Base-by-base conservation (phyloP, 2,329 filamentous ascomycete species). In the Dryadomyces quercus-mongolicae region DNA sequence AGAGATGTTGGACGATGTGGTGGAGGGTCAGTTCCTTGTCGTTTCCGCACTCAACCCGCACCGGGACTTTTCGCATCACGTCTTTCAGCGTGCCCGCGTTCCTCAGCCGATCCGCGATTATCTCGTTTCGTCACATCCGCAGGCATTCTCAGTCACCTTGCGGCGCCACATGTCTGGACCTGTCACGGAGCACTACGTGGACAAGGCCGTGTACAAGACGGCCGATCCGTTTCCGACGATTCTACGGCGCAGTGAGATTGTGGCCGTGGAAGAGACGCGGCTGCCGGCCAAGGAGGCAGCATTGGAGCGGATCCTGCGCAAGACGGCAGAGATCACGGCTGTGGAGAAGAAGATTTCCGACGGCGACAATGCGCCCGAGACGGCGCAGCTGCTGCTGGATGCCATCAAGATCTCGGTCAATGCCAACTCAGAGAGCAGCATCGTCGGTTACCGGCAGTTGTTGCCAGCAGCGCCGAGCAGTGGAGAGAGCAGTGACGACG, bases 191-290 rank as follows among this genome's bases (percentile, higher is more conserved):
- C 87, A 93, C 61, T 86, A 77, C 58, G 83, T 89, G 0, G 87
- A 95, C 65, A 97, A 96, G 73, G 77, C 83, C 0, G 70, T 96
- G 1, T 95, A 89, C 66, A 86, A 82, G 0, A 92, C 90, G 0
- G 84, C 84, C 0, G 91, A 96, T 62, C 70, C 84, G 0, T 97
- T 97, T 71, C 93, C 92, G 1, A 96, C 91, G 1, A 94, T 97
- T 50, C 72, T 96, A 25, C 81, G 89, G 36, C 81, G 91, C 54
- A 95, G 88, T 61, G 91, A 96, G 69, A 86, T 97, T 57, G 71
- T 94, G 15, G 74, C 80, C 7, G 75, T 79, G 1, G 78, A 84
- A 18, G 83, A 85, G 50, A 67, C 89, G 18, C 76, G 76, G 12
- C 74, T 96, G 25, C 79, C 78, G 36, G 83, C 91, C 7, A 74